Conservation (phyloP, 2,329 filamentous ascomycete species). For the Beauveria australis region DNA sequence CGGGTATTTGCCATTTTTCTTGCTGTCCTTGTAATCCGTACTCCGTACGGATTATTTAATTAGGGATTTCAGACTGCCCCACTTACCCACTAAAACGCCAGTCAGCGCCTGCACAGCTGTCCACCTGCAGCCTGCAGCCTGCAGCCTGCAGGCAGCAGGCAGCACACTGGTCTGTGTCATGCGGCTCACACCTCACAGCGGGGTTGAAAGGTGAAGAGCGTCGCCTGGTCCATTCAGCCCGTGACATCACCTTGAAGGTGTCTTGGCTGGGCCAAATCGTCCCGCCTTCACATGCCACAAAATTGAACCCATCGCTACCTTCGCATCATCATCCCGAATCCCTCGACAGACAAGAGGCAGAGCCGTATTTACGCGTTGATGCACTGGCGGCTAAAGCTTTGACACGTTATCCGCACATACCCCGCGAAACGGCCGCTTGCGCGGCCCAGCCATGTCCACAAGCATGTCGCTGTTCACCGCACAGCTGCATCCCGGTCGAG, state of each 20-base stretch:
- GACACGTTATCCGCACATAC: neutral
- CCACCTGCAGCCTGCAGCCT: too few species aligned
- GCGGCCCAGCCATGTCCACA: neutral
- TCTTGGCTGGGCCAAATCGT: neutral
- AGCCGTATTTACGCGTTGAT: neutral
- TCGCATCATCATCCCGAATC: neutral
- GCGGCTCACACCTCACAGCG: neutral
- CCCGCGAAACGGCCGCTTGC: slow-evolving; percentile 5
- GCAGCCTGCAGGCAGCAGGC: too few species aligned
- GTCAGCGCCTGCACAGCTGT: neutral
- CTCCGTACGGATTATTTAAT: too few species aligned
- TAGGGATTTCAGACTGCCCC: neutral
- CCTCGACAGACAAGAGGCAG: neutral
- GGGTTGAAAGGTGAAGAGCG: neutral
- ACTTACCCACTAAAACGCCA: neutral
- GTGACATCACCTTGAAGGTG: neutral
- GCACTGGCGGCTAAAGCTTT: neutral
- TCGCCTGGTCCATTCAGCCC: neutral
- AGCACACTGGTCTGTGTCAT: neutral
- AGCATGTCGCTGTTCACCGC: slow-evolving; percentile 45
- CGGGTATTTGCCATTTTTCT: neutral
- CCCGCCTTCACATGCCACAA: neutral
- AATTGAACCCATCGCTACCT: neutral
- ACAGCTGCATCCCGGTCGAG: slow-evolving; percentile 58
- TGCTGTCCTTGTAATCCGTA: neutral